Percentiles rank a stretch among this genome's conserved stretches.
phyloP scores from a whole-genome alignment of 164 flowering plant genomes.

The Paratinospora sagittata region DNA sequence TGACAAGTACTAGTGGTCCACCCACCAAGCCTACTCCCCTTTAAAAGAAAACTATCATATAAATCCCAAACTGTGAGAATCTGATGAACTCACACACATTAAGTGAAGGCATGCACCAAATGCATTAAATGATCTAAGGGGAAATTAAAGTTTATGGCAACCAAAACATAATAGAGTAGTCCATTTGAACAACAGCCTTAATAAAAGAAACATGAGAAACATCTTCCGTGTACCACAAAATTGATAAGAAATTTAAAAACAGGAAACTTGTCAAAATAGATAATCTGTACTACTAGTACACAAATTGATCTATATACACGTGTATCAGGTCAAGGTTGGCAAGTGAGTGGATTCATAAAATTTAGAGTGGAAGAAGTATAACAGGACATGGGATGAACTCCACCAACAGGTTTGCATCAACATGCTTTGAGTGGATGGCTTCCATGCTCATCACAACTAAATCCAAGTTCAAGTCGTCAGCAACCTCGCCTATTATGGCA shows the following conservation, averaged over 20 bases:
- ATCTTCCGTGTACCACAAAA: too few relatives aligned
- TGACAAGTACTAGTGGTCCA: too few relatives aligned
- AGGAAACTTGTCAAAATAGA: background rate
- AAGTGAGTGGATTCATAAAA: background rate
- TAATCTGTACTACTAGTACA: background rate
- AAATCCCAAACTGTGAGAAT: too few relatives aligned
- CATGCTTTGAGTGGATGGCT: slow-evolving; percentile 91
- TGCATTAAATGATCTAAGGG: too few relatives aligned
- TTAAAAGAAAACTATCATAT: too few relatives aligned
- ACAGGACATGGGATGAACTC: slow-evolving; percentile 98
- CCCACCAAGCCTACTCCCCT: too few relatives aligned
- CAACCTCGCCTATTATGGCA: slow-evolving; percentile 93
- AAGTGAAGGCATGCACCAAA: too few relatives aligned
- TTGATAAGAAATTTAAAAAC: background rate
- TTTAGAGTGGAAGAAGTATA: slow-evolving; percentile 65
- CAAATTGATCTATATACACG: background rate
- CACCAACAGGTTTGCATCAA: slow-evolving; percentile 90
- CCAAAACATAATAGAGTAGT: too few relatives aligned
- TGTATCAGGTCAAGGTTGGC: background rate
- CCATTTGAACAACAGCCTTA: too few relatives aligned
- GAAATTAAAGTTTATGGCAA: too few relatives aligned
- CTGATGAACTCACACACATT: too few relatives aligned
- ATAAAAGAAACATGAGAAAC: background rate
- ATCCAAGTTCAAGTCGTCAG: slow-evolving; percentile 85
- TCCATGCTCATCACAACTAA: slow-evolving; percentile 94